Evolutionary conservation across 2,329 filamentous ascomycete genomes (phyloP).

Genomic region (Aspergillus transmontanensis): DNA sequence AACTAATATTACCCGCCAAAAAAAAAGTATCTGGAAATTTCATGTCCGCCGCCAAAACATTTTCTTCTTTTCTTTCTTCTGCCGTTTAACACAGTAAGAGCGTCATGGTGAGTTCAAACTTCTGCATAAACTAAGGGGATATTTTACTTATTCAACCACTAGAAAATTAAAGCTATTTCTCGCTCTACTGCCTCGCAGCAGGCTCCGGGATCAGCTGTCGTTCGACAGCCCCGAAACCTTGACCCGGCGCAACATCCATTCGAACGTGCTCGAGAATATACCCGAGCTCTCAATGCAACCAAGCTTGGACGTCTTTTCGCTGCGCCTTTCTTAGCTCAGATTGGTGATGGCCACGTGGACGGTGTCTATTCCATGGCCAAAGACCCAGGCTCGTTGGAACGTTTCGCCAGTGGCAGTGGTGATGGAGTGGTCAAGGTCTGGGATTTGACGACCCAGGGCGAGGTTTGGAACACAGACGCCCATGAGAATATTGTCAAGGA

Average conservation of each 20-base stretch:
- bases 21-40: slow-evolving; percentile 24
- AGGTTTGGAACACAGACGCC: slow-evolving; percentile 76
- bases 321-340: slow-evolving; percentile 78
- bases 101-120: slow-evolving; percentile 34
- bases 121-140: neutral
- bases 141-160: slow-evolving; percentile 12
- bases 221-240: slow-evolving; percentile 57
- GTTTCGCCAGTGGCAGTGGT: slow-evolving; percentile 80
- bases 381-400: slow-evolving; percentile 72
- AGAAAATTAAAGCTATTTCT: slow-evolving; percentile 61
- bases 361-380: slow-evolving; percentile 82
- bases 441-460: slow-evolving; percentile 73
- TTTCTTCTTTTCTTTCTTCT: slow-evolving; percentile 18
- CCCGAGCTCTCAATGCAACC: slow-evolving; percentile 76
- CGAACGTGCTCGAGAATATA: slow-evolving; percentile 85
- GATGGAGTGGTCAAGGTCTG: slow-evolving; percentile 95
- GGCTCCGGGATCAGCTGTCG: slow-evolving; percentile 48
- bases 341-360: slow-evolving; percentile 89
- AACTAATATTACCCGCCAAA: slow-evolving; percentile 26
- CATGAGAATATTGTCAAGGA: slow-evolving; percentile 95
- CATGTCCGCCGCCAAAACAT: slow-evolving; percentile 3
- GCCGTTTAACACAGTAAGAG: slow-evolving; percentile 13
- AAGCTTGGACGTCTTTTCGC: slow-evolving; percentile 94
- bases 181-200: slow-evolving; percentile 50
- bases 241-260: slow-evolving; percentile 88